Conservation (phyloP, 108 stramenopile species). For the Aureococcus anophagefferens region DNA sequence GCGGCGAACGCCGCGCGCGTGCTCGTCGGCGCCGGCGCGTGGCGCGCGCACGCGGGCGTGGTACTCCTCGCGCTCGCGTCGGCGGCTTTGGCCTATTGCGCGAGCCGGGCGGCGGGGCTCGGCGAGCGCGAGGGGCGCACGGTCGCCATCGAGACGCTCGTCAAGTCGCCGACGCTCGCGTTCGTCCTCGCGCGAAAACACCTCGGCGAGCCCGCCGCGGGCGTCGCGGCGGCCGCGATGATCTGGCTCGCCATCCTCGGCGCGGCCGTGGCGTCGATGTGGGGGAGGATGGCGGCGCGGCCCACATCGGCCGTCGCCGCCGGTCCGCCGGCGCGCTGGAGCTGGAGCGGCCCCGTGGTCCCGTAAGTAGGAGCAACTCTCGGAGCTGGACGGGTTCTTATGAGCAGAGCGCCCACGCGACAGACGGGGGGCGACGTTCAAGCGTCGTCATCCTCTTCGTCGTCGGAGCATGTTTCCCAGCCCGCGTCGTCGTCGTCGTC, state of each 20-base stretch:
- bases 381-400: too few relatives aligned
- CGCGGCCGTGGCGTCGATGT: slow-evolving; percentile 27
- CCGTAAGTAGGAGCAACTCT: too few relatives aligned
- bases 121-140: neutral
- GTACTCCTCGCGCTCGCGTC: neutral
- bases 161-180: slow-evolving; percentile 34
- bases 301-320: too few relatives aligned
- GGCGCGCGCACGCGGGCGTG: too few relatives aligned
- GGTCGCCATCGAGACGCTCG: slow-evolving; percentile 27
- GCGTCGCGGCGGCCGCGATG: slow-evolving; percentile 32
- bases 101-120: neutral
- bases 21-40: neutral
- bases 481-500: too few relatives aligned
- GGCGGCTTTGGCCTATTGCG: slow-evolving; percentile 9
- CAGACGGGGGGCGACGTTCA: too few relatives aligned
- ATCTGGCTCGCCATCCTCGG: slow-evolving; percentile 32
- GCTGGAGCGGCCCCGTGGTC: too few relatives aligned
- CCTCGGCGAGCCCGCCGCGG: slow-evolving; percentile 17
- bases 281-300: slow-evolving; percentile 13
- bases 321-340: too few relatives aligned
- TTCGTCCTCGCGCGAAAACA: slow-evolving; percentile 27
- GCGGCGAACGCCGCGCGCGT: slow-evolving; percentile 20
- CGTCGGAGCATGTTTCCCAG: too few relatives aligned
- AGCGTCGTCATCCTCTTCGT: too few relatives aligned
- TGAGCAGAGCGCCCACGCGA: too few relatives aligned